Conservation (phyloP, 2,329 filamentous ascomycete genomes). For the Aureobasidium sp. region DNA sequence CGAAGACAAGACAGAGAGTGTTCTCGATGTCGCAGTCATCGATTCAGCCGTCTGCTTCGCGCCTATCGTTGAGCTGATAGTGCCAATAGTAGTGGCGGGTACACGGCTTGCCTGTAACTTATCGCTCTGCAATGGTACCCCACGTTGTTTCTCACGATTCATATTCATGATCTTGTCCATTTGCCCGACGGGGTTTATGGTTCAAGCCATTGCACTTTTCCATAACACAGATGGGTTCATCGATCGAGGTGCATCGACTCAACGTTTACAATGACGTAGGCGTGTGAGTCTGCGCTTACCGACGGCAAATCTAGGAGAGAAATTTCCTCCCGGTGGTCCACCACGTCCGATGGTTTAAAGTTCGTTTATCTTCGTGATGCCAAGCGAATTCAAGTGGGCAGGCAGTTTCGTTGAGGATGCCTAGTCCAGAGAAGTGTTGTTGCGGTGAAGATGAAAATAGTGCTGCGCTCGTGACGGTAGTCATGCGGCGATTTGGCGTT, state of each 20-base stretch:
- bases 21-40: background rate
- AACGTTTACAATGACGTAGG: background rate
- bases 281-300: background rate
- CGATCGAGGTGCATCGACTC: background rate
- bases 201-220: background rate
- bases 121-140: background rate
- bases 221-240: background rate
- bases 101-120: background rate
- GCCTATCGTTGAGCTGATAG: background rate
- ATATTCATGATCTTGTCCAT: background rate
- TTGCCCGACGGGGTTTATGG: background rate
- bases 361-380: background rate
- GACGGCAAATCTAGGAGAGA: background rate
- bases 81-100: slow-evolving; percentile 1
- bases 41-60: background rate
- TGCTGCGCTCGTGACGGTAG: background rate
- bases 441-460: background rate
- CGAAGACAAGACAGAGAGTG: background rate
- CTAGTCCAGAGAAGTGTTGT: background rate
- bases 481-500: background rate
- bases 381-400: slow-evolving; percentile 1
- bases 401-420: slow-evolving; percentile 8
- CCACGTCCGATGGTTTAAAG: background rate
- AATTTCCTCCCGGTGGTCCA: background rate
- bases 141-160: slow-evolving; percentile 1